A percentile compares a stretch with the other conserved stretches of the same genome.
phyloP scores from a whole-genome alignment of 1,284 basidiomycete genomes.

The Sporisorium exsertum region DNA sequence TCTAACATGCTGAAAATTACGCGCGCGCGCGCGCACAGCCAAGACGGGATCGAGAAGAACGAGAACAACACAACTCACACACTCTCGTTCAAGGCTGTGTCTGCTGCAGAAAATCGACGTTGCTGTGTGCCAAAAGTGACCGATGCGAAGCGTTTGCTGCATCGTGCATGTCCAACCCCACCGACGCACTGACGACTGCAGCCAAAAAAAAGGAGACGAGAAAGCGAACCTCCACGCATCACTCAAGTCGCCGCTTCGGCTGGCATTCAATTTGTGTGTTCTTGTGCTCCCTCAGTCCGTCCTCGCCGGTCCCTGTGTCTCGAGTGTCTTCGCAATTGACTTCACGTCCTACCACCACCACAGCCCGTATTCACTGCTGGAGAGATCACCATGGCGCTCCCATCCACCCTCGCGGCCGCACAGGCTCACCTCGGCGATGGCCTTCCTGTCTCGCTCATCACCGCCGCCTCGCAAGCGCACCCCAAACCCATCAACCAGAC shows the following conservation, averaged over 20 bases:
- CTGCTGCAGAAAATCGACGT: background rate
- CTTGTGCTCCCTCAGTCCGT: background rate
- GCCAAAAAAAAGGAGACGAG: background rate
- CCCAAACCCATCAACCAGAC: conserved; percentile 71
- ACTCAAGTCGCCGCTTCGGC: conserved; percentile 3
- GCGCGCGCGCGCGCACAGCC: background rate
- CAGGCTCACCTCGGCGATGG: conserved; percentile 47
- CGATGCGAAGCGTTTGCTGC: background rate
- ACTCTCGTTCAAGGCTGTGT: background rate
- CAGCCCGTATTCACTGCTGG: background rate
- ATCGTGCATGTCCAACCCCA: conserved; percentile 10
- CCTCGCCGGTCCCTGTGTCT: background rate
- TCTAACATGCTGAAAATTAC: background rate
- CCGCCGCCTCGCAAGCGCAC: conserved; percentile 63
- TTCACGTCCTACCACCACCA: conserved; percentile 11
- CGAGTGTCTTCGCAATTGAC: background rate
- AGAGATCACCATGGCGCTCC: conserved; percentile 40
- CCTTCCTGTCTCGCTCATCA: conserved; percentile 53
- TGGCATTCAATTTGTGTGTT: conserved; percentile 1
- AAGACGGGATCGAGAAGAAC: background rate
- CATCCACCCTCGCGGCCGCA: conserved; percentile 50
- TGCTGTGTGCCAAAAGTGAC: too few relatives aligned
- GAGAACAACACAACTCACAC: background rate
- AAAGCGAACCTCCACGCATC: conserved; percentile 21
- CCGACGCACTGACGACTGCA: conserved; percentile 3